Base-by-base conservation (phyloP, 163 green algal genomes). In the Smithsoniella earleae region DNA sequence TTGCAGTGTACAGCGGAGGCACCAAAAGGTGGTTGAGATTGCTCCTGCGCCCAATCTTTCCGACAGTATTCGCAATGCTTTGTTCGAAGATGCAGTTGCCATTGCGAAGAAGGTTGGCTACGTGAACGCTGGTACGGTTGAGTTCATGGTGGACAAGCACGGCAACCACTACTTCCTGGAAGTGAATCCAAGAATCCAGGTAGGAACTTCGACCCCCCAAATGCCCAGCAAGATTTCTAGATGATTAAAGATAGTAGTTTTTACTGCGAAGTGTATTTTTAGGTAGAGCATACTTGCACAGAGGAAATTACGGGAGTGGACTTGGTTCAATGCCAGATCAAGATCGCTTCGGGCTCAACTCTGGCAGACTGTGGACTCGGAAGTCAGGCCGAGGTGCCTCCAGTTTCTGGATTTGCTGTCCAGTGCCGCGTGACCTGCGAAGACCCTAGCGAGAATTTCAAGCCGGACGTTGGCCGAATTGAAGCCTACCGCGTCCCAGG, bases 1-100 rank as follows among this genome's bases (percentile, higher is more conserved):
- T 77, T 97, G 92, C 87, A 92, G 82, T 16, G 89, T 97, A 74
- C 92, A 97, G 83, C 82, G 92, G 36, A 84, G 92, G 33, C 89
- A 97, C 80, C 91, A 97, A 66, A 97, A 97, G 85, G 84, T 96
- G 44, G 87, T 96, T n/a, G 89, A 96, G 83, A 86, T 95, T 46
- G 89, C 87, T 28, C 90, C 90, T 18, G 88, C 88, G 38, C 82
- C 74, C 36, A 72, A 75, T 66, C 81, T 95, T 66, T 58, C 81
- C 40, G 31, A 81, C 3, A 66, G 66, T 2, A 66, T 87, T 1
- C 78, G 81, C 6, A 6, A 85, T 1, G 66, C 73, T 20, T 76
- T 96, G 73, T 89, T 87, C 65, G 79, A 69, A 28, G 90, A 92
- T 65, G 90, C 92, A 2, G 84, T 95, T 3, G 88, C 86, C 79